These are phyloP conservation scores for Skeletonema tropicum DNA, from an alignment of 108 stramenopile species.

Conservation along the genomic window DNA sequence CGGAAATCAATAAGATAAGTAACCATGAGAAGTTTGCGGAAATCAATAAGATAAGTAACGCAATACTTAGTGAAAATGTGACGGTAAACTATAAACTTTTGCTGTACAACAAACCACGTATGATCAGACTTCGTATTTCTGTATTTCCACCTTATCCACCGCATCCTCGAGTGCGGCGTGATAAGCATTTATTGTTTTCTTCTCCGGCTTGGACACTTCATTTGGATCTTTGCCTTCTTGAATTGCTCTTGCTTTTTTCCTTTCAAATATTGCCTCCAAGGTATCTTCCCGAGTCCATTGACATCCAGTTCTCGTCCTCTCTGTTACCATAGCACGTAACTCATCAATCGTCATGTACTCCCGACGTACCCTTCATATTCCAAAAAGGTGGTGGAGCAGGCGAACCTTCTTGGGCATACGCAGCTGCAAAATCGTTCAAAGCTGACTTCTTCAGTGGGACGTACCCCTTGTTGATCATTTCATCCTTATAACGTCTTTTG, in stretches of 20 bases:
- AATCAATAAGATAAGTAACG: neutral
- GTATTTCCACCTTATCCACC: neutral
- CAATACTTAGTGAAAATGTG: neutral
- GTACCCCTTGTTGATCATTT: neutral
- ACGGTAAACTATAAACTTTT: slow-evolving; percentile 1
- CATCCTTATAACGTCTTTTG: neutral
- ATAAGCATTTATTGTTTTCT: neutral
- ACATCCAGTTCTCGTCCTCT: neutral
- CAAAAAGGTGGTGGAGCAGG: neutral
- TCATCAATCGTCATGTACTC: neutral
- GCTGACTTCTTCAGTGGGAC: neutral
- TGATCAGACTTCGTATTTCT: neutral
- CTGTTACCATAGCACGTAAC: neutral
- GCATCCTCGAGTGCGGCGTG: neutral
- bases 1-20: neutral
- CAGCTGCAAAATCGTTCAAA: neutral
- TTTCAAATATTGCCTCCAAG: neutral
- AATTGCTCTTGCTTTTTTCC: neutral
- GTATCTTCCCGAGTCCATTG: slow-evolving; percentile 2
- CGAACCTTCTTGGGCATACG: neutral
- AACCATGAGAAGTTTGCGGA: neutral
- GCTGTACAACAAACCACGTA: neutral
- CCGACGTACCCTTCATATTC: slow-evolving; percentile 1
- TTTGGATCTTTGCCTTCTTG: neutral
- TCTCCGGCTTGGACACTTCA: neutral